phyloP scores from a whole-genome alignment of 176 grass and related monocot genomes.

The Bothriochloa decipiens region DNA sequence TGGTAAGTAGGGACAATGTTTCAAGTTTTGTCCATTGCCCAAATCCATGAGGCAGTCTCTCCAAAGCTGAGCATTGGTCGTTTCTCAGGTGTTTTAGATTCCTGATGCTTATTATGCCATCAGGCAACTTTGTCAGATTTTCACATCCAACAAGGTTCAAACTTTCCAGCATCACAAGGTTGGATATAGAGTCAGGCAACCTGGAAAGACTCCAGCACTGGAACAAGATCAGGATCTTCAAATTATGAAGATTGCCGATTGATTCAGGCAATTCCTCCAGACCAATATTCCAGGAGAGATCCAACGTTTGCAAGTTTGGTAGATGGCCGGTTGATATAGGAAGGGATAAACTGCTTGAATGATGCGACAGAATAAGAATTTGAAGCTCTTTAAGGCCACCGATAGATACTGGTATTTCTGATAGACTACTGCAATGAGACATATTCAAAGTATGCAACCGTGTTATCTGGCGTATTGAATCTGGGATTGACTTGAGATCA shows the following conservation, averaged over 20 bases:
- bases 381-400: slow-evolving; percentile 52
- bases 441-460: slow-evolving; percentile 61
- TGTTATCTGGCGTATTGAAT: slow-evolving; percentile 40
- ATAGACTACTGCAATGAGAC: slow-evolving; percentile 51
- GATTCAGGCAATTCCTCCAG: slow-evolving; percentile 49
- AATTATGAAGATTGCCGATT: slow-evolving; percentile 51
- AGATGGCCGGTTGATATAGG: slow-evolving; percentile 46
- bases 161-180: slow-evolving; percentile 52
- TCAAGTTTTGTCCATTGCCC: slow-evolving; percentile 54
- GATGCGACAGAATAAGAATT: slow-evolving; percentile 48
- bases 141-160: slow-evolving; percentile 57
- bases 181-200: slow-evolving; percentile 53
- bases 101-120: slow-evolving; percentile 37
- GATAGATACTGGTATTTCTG: slow-evolving; percentile 49
- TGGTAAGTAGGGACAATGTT: slow-evolving; percentile 53
- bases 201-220: slow-evolving; percentile 59
- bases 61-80: slow-evolving; percentile 41
- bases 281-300: slow-evolving; percentile 67
- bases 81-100: slow-evolving; percentile 53
- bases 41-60: slow-evolving; percentile 46
- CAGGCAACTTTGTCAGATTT: slow-evolving; percentile 49
- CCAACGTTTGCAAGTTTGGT: slow-evolving; percentile 48
- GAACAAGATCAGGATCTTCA: slow-evolving; percentile 58
- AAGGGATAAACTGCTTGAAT: slow-evolving; percentile 36
- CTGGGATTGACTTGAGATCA: slow-evolving; percentile 49